Evolutionary conservation across 2,329 filamentous ascomycete genomes (phyloP).

Genomic region (Cercospora janseana): DNA sequence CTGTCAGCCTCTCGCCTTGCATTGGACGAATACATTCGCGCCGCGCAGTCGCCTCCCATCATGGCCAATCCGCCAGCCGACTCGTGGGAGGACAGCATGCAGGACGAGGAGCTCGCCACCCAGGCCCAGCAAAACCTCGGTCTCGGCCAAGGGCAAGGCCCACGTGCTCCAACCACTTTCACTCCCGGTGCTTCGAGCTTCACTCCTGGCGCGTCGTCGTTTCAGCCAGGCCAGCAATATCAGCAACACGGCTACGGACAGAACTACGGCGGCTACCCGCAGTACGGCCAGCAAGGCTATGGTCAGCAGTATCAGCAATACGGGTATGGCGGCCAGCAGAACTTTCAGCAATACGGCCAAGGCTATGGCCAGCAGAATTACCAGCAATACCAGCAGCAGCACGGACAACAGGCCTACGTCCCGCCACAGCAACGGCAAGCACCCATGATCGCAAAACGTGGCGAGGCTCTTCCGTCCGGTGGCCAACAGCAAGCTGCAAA

Average conservation of each 20-base stretch:
- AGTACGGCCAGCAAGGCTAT: slow-evolving; percentile 42
- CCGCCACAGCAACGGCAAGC: slow-evolving; percentile 48
- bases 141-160: slow-evolving; percentile 30
- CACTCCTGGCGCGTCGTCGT: slow-evolving; percentile 39
- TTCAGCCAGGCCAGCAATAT: slow-evolving; percentile 34
- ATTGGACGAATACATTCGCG: not conserved
- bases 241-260: slow-evolving; percentile 42
- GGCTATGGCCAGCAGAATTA: slow-evolving; percentile 47
- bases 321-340: slow-evolving; percentile 44
- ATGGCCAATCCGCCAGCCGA: slow-evolving; percentile 44
- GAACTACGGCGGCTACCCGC: slow-evolving; percentile 33
- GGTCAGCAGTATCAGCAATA: slow-evolving; percentile 36
- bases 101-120: slow-evolving; percentile 39
- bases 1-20: not conserved
- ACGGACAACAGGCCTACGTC: slow-evolving; percentile 35
- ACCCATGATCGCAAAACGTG: slow-evolving; percentile 64
- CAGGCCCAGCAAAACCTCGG: slow-evolving; percentile 42
- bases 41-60: slow-evolving; percentile 7
- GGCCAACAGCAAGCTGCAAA: slow-evolving; percentile 48
- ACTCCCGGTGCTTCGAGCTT: slow-evolving; percentile 39
- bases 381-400: slow-evolving; percentile 47
- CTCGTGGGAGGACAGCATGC: slow-evolving; percentile 71
- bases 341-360: slow-evolving; percentile 45
- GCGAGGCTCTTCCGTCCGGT: slow-evolving; percentile 49
- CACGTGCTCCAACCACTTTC: slow-evolving; percentile 30